Evolutionary conservation across 305 asterid species (phyloP).

Genomic region (Plantago coronopus): DNA sequence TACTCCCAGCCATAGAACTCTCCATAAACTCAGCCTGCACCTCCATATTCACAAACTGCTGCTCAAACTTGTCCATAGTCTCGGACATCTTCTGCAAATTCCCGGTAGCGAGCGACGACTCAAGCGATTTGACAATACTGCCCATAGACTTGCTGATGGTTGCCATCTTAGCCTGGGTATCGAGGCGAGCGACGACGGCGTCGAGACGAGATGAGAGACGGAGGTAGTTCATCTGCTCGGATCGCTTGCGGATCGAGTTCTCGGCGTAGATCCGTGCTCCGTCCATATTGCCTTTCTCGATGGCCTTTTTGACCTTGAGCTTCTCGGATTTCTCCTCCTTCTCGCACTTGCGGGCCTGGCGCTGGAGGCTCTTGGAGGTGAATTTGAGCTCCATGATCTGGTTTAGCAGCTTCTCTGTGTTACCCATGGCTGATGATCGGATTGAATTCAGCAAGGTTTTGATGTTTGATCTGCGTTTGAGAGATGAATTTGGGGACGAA

Average conservation of each 20-base stretch:
- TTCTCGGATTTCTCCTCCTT: conserved; percentile 90
- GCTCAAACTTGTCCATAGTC: conserved; percentile 90
- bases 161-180: conserved; percentile 90
- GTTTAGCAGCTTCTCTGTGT: conserved; percentile 78
- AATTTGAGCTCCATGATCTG: conserved; percentile 90
- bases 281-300: conserved; percentile 94
- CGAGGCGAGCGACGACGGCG: conserved; percentile 92
- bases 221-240: conserved; percentile 95
- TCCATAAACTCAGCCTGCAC: conserved; percentile 99
- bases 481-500: no score
- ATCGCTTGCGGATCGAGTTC: conserved; percentile 89
- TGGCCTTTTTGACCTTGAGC: conserved; percentile 82
- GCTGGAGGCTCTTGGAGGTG: conserved; percentile 79
- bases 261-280: conserved; percentile 95
- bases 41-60: conserved; percentile 93
- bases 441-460: no score
- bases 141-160: conserved; percentile 82
- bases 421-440: conserved; percentile 52
- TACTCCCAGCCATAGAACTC: conserved; percentile 96
- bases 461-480: no score
- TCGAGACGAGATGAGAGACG: conserved; percentile 87
- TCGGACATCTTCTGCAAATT: conserved; percentile 95
- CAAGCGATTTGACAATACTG: conserved; percentile 73
- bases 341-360: conserved; percentile 82
- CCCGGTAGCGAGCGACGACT: conserved; percentile 64